Base-by-base conservation (phyloP, 768 basidiomycete genomes). In the Amanita subjunquillea region DNA sequence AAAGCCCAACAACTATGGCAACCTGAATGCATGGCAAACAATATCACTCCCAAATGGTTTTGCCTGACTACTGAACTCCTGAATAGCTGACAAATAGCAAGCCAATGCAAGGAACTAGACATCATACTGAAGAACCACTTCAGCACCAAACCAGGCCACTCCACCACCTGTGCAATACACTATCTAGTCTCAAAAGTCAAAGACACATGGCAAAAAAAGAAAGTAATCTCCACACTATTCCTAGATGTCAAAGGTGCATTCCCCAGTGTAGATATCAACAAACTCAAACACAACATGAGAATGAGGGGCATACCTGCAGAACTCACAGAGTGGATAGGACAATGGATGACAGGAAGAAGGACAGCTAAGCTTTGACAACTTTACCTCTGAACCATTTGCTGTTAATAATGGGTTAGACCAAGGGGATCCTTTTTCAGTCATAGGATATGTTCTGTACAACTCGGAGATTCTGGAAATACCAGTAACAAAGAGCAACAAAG, bases 341-440 rank as follows among this genome's bases (percentile, higher is more conserved):
- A 5, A 23, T 6, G 22, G 1, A 43, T 22, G 22, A 10, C 4
- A 23, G 30, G 37, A 1, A 7, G 49, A 6, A 32, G n/a, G n/a
- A 6, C 30, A 22, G 8, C 43, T 57, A 2, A 50, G 20, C 6
- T 59, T 59, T 20, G 56, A 59, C 23, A 54, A 59, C 37, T 59
- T 45, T 20, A 20, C 36, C 6, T 59, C 58, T 2, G 48, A 41
- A 3, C 29, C 44, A 1, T 54, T 55, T 6, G 30, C 17, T 7
- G 42, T 56, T 2, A 9, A 20, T 3, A 53, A 57, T 20, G 56
- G 56, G 6, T 48, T 57, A 15, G 51, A 50, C 6, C 58, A 59
- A 53, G 58, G 58, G 0, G 48, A 50, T 20, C 54, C 54, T 8
- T 37, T 53, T 1, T 59, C 57, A 2, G 54, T 55, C 51, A 17